Percentiles rank a stretch among this genome's conserved stretches.
Conservation (phyloP, 495 filamentous ascomycete genomes). For the Filosporella fistucella region DNA sequence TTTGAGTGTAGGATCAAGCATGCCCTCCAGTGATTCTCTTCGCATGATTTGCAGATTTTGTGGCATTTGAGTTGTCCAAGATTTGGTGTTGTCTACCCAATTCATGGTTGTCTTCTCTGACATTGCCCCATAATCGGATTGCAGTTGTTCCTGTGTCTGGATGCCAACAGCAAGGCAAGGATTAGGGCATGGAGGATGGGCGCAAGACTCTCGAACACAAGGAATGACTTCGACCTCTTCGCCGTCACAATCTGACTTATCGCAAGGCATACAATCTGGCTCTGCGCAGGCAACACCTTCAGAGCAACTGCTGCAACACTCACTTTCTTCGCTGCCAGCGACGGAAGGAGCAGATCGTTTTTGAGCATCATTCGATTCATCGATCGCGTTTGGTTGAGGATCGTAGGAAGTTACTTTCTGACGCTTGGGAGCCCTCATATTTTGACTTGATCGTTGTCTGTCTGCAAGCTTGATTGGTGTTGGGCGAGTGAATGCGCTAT, state of each 20-base stretch:
- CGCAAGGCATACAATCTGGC: constrained; percentile 15
- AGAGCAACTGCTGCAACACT: constrained; percentile 24
- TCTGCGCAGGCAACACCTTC: constrained; percentile 18
- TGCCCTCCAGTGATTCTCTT: background rate
- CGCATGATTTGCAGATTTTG: background rate
- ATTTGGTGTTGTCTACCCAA: constrained; percentile 3
- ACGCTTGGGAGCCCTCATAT: constrained; percentile 2
- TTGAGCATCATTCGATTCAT: background rate
- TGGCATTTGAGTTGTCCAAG: constrained; percentile 6
- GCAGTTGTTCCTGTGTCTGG: background rate
- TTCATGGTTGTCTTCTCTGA: background rate
- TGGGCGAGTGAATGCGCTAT: no score
- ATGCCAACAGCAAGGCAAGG: constrained; percentile 7
- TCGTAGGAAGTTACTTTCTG: background rate
- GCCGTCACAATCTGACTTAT: background rate
- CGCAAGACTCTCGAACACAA: constrained; percentile 10
- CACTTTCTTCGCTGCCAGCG: no score
- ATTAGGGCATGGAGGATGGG: constrained; percentile 4
- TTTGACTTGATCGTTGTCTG: no score
- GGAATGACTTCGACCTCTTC: constrained; percentile 5
- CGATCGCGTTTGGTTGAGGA: background rate
- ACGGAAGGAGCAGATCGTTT: no score
- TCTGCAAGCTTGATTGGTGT: background rate
- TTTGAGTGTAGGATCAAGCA: constrained; percentile 4
- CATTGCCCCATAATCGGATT: background rate